Conservation (phyloP, 106 monocot genomes). For the Cymbidium sinense region DNA sequence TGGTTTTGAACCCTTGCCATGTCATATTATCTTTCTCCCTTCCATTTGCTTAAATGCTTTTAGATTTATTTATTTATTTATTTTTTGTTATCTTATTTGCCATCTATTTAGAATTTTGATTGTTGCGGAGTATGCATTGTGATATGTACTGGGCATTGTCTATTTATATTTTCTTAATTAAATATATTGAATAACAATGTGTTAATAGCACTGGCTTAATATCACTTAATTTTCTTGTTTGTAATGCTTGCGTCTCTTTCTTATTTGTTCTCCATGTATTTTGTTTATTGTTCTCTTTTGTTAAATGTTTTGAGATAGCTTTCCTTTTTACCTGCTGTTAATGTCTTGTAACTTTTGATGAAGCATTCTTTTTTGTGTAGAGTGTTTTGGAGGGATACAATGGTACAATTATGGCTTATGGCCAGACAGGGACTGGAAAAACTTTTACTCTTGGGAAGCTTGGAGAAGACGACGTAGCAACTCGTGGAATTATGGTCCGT, state of each 20-base stretch:
- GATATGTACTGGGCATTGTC: background rate
- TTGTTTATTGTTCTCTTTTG: background rate
- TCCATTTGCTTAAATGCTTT: background rate
- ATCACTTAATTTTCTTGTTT: background rate
- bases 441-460: slow-evolving; percentile 96
- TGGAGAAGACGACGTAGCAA: slow-evolving; percentile 86
- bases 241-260: background rate
- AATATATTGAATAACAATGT: background rate
- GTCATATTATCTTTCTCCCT: background rate
- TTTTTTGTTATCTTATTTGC: background rate
- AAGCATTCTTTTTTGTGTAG: slow-evolving; percentile 36
- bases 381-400: slow-evolving; percentile 98
- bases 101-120: background rate
- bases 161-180: background rate
- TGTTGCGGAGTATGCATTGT: background rate
- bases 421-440: slow-evolving; percentile 97
- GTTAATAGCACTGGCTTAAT: background rate
- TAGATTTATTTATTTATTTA: background rate
- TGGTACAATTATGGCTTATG: slow-evolving; percentile 98
- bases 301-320: background rate
- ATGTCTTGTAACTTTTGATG: background rate
- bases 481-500: slow-evolving; percentile 95
- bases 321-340: background rate
- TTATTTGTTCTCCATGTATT: background rate
- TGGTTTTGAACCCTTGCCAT: background rate